Percentiles rank a stretch among this genome's conserved stretches.
Evolutionary conservation across 139 green algal species (phyloP).

Genomic region (Chlorella vulgaris): DNA sequence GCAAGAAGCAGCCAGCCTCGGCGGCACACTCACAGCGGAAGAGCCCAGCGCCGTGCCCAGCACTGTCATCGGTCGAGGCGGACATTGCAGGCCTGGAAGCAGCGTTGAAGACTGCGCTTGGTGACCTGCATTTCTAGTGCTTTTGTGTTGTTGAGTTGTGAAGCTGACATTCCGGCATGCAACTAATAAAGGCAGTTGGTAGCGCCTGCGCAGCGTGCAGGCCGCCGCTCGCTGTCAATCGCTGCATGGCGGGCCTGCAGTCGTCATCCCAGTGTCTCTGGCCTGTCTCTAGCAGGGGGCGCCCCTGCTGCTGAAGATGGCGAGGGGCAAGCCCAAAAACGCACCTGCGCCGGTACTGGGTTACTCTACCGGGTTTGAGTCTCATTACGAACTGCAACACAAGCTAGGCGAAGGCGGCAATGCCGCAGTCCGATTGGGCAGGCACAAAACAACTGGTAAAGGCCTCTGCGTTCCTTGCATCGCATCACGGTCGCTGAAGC

Average conservation of each 20-base stretch:
- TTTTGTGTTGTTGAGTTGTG: too few relatives aligned
- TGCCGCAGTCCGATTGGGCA: conserved; percentile 15
- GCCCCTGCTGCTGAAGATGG: too few relatives aligned
- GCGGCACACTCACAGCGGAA: neutral
- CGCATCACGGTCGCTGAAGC: too few relatives aligned
- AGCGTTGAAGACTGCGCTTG: conserved; percentile 6
- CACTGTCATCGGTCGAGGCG: neutral
- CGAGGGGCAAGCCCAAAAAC: neutral
- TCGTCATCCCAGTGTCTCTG: too few relatives aligned
- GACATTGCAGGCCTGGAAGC: conserved; percentile 24
- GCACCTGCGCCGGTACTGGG: conserved; percentile 7
- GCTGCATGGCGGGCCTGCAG: too few relatives aligned
- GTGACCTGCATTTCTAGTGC: conserved; percentile 10
- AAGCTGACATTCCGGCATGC: neutral
- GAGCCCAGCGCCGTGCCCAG: neutral
- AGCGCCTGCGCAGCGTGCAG: too few relatives aligned
- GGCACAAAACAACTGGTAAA: neutral
- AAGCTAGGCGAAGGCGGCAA: conserved; percentile 36
- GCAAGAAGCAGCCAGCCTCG: neutral
- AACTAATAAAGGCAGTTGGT: too few relatives aligned
- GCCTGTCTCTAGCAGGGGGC: too few relatives aligned
- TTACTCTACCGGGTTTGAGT: conserved; percentile 11
- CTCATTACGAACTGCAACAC: conserved; percentile 14
- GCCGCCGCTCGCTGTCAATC: too few relatives aligned
- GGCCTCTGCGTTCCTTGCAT: too few relatives aligned